These are phyloP conservation scores for Oemleria cerasiformis DNA, from an alignment of 306 rosid genomes.

Conservation along the genomic window DNA sequence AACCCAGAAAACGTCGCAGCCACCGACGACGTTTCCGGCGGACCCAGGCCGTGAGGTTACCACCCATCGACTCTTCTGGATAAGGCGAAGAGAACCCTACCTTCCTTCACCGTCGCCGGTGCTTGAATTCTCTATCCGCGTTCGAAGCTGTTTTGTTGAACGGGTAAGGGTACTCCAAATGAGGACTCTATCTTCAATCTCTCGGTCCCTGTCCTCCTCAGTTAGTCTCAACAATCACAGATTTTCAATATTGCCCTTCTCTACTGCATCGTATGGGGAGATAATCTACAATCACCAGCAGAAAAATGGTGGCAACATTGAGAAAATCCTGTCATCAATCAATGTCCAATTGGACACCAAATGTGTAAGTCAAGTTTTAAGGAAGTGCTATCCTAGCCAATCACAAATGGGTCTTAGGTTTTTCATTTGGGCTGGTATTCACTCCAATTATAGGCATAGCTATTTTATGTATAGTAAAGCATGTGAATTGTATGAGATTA, in stretches of 20 bases:
- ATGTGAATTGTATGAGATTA: slow-evolving; percentile 49
- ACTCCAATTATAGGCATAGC: slow-evolving; percentile 69
- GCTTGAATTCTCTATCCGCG: too few relatives aligned
- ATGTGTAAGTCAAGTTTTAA: slow-evolving; percentile 55
- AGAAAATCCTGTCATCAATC: slow-evolving; percentile 44
- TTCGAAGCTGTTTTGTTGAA: too few relatives aligned
- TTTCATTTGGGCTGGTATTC: slow-evolving; percentile 90
- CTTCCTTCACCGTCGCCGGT: too few relatives aligned
- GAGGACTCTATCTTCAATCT: slow-evolving; percentile 36
- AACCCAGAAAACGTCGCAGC: too few relatives aligned
- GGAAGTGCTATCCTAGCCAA: slow-evolving; percentile 44
- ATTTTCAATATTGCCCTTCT: slow-evolving; percentile 33
- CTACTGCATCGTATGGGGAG: slow-evolving; percentile 41
- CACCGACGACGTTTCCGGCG: too few relatives aligned
- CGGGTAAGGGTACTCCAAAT: slow-evolving; percentile 1
- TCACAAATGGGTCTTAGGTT: slow-evolving; percentile 64
- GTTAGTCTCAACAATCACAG: slow-evolving; percentile 24
- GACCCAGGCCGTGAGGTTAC: too few relatives aligned
- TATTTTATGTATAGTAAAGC: slow-evolving; percentile 55
- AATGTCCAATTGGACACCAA: slow-evolving; percentile 49
- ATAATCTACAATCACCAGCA: slow-evolving; percentile 41
- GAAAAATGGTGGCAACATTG: slow-evolving; percentile 39
- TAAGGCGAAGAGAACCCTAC: too few relatives aligned
- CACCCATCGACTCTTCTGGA: too few relatives aligned
- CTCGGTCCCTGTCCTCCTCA: slow-evolving; percentile 32